phyloP scores from a whole-genome alignment of 768 basidiomycete genomes.

The Crucibulum laeve region DNA sequence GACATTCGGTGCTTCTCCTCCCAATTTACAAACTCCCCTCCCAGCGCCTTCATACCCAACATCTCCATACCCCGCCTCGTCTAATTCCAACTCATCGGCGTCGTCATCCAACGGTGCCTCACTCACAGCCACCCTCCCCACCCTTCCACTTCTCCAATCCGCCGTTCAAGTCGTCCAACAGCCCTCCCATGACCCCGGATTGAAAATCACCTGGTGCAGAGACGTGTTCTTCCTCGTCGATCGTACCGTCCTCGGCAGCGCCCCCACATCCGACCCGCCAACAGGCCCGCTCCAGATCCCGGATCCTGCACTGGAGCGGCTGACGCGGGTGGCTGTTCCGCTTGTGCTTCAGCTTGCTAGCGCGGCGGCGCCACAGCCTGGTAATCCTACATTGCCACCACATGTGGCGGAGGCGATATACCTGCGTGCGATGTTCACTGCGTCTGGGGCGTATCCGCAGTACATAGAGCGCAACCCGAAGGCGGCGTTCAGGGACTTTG shows the following conservation, averaged over 20 bases:
- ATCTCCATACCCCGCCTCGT: constrained; percentile 39
- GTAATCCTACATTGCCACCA: too few species aligned
- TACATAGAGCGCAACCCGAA: constrained; percentile 65
- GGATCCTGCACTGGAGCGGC: constrained; percentile 55
- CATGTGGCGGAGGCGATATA: constrained; percentile 71
- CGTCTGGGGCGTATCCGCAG: constrained; percentile 69
- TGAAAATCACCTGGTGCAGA: constrained; percentile 73
- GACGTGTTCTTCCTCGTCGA: constrained; percentile 83
- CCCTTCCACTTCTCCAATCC: constrained; percentile 51
- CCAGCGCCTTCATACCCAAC: constrained; percentile 42
- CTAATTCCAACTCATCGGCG: constrained; percentile 39
- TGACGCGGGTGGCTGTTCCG: constrained; percentile 62
- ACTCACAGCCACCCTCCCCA: constrained; percentile 67
- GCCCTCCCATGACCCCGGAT: constrained; percentile 50
- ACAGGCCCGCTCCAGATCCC: constrained; percentile 51
- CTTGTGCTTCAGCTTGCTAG: constrained; percentile 57
- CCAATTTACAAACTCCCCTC: too few species aligned
- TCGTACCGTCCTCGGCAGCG: constrained; percentile 32
- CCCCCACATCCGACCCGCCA: constrained; percentile 38
- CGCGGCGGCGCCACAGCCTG: too few species aligned
- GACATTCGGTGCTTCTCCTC: constrained; percentile 14
- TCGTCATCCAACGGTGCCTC: constrained; percentile 29
- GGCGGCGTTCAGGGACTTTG: constrained; percentile 86
- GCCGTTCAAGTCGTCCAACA: constrained; percentile 49
- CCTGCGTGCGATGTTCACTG: constrained; percentile 68